Percentiles rank a stretch among this genome's conserved stretches.
These are phyloP conservation scores for Citrus inodora DNA, from an alignment of 345 rosid genomes.

Conservation along the genomic window DNA sequence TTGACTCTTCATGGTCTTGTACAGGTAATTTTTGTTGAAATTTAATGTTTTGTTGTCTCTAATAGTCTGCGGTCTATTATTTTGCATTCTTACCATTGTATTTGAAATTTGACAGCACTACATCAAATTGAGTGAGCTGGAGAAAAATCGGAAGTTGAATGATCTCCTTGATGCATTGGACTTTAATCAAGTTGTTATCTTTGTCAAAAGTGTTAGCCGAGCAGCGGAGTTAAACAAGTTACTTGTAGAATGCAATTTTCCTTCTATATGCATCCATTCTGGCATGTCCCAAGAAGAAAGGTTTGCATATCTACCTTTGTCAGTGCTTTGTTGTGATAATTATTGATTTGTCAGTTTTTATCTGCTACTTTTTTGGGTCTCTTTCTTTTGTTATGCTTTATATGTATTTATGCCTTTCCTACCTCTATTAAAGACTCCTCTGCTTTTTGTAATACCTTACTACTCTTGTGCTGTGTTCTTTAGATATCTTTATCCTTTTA, in stretches of 20 bases:
- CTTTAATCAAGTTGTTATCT: conserved; percentile 96
- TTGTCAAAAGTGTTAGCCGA: conserved; percentile 93
- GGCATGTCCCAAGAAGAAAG: conserved; percentile 99
- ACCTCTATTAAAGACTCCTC: not conserved
- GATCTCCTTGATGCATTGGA: conserved; percentile 98
- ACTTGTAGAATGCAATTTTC: conserved; percentile 93
- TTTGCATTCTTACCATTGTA: not conserved
- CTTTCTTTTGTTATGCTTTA: not conserved
- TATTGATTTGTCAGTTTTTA: not conserved
- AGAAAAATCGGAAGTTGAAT: conserved; percentile 95
- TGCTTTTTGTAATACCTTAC: not conserved
- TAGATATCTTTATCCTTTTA: not conserved
- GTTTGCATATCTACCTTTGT: conserved; percentile 26
- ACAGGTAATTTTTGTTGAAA: conserved; percentile 47
- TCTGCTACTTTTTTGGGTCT: not conserved
- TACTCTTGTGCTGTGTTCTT: not conserved
- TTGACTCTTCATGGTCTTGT: conserved; percentile 99
- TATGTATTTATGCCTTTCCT: not conserved
- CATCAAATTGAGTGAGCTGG: conserved; percentile 91
- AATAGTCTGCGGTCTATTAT: not conserved
- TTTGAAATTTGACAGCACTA: conserved; percentile 61
- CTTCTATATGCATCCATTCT: conserved; percentile 97
- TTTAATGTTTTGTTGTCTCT: not conserved
- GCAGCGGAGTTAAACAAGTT: conserved; percentile 95
- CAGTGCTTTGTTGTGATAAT: not conserved